Percentiles rank a stretch among this genome's conserved stretches.
phyloP scores from a whole-genome alignment of 176 grass and related monocot species.

The Urochloa ruziziensis region DNA sequence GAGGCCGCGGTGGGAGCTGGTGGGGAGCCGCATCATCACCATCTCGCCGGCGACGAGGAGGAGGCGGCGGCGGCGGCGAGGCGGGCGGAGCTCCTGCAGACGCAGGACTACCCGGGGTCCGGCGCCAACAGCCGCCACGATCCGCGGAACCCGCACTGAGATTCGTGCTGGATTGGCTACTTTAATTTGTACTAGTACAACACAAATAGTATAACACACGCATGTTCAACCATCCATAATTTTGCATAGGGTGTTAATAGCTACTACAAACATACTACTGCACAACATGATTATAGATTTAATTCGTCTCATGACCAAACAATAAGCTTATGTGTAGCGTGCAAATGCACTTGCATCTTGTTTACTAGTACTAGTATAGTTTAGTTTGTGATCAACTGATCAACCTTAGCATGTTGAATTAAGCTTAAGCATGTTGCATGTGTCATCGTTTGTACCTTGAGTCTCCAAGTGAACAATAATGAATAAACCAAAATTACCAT shows the following conservation, averaged over 20 bases:
- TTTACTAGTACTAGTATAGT: background rate
- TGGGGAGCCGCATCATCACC: background rate
- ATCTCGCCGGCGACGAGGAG: slow-evolving; percentile 14
- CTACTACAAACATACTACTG: background rate
- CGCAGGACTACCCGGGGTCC: slow-evolving; percentile 66
- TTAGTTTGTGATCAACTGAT: background rate
- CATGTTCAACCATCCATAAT: slow-evolving; percentile 2
- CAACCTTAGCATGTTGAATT: background rate
- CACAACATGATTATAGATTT: slow-evolving; percentile 12
- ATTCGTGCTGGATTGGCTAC: background rate
- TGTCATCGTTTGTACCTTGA: background rate
- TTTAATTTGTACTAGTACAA: background rate
- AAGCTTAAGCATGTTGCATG: background rate
- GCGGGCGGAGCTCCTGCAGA: slow-evolving; percentile 61
- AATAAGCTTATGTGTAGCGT: background rate
- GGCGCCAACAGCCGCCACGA: slow-evolving; percentile 68
- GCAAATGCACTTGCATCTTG: background rate
- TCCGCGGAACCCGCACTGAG: slow-evolving; percentile 59
- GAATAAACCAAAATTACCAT: background rate
- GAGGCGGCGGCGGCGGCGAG: background rate
- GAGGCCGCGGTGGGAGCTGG: background rate
- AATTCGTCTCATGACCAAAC: background rate
- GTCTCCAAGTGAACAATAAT: background rate
- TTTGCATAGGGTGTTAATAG: background rate
- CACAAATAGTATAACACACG: background rate